Evolutionary conservation across 352 stramenopile genomes (phyloP).

Genomic region (Phytophthora pseudosyringae): DNA sequence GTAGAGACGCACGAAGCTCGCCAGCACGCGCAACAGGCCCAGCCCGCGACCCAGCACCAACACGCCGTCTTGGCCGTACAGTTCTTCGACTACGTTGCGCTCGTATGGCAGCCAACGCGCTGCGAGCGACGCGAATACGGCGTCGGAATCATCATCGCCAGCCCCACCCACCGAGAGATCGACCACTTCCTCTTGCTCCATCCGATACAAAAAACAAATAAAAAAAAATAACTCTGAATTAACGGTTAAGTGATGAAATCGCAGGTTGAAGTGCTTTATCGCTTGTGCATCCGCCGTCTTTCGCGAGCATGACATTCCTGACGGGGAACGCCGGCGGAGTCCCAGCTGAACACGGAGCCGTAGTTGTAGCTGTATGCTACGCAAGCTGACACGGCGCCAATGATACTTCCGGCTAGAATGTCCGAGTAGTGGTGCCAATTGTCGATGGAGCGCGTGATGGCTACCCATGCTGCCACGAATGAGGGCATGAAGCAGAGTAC

Average conservation of each 20-base stretch:
- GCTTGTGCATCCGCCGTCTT: not conserved
- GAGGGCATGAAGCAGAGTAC: slow-evolving; percentile 71
- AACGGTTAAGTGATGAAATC: slow-evolving; percentile 3
- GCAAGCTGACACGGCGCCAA: slow-evolving; percentile 46
- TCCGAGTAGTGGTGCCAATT: slow-evolving; percentile 86
- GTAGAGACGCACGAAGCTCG: slow-evolving; percentile 93
- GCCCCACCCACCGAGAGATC: slow-evolving; percentile 23
- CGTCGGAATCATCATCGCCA: slow-evolving; percentile 12
- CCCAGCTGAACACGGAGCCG: slow-evolving; percentile 60
- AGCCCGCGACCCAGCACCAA: slow-evolving; percentile 94
- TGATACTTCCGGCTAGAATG: slow-evolving; percentile 71
- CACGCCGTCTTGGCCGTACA: slow-evolving; percentile 89
- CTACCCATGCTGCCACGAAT: slow-evolving; percentile 69
- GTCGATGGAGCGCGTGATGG: slow-evolving; percentile 73
- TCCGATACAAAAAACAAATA: slow-evolving; percentile 26
- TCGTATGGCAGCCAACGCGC: slow-evolving; percentile 81
- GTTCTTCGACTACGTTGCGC: slow-evolving; percentile 69
- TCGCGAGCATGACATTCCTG: slow-evolving; percentile 30
- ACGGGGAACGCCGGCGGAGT: slow-evolving; percentile 48
- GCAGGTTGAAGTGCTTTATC: slow-evolving; percentile 6
- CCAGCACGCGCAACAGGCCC: slow-evolving; percentile 85
- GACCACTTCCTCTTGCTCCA: slow-evolving; percentile 37
- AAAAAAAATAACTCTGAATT: slow-evolving; percentile 3
- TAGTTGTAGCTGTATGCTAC: slow-evolving; percentile 72
- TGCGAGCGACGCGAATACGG: slow-evolving; percentile 27